Evolutionary conservation across 192 early-diverging fungal species (phyloP), one percentile per base, ranked within the genome.

Genomic region (Chytriomyces confervae): DNA sequence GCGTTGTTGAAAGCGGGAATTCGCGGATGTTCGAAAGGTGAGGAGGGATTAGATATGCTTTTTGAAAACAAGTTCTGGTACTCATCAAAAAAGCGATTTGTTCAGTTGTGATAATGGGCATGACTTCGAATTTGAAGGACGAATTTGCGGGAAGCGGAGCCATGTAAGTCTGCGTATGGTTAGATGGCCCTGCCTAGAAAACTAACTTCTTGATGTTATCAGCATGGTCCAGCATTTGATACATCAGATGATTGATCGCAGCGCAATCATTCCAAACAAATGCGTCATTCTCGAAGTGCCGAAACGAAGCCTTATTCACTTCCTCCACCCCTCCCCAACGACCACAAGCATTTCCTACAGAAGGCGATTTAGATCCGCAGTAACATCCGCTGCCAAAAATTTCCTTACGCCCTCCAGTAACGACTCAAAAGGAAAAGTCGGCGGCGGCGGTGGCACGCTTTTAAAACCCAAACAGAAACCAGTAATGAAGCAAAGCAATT

Each of bases 171-270:
- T 36, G 36, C 36, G 36, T 36, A 36, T 36, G 36, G 36, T 36
- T 0, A 36, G 0, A 36, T 36, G 36, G 3, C 36, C 36, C 36
- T 36, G 2, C 36, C 36, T 36, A 36, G 4, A 36, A 36, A 36
- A 36, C 36, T 36, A 36, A 36, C 36, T 36, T 36, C 36, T 36
- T 36, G 36, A 36, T 36, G 4, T 36, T 4, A 36, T 36, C 36
- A 36, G 36, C 51, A 92, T 92, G 91, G 80, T 88, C 16, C 86
- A 86, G 27, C 88, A 92, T 79, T 75, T 92, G 36, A 84, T 90
- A 27, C 77, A 90, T 66, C 76, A 85, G 46, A 82, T 91, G 27
- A 76, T 87, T 5, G 75, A 81, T 36, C 65, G 84, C 13, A 62
- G 70, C 27, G 75, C 66, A 74, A 71, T 53, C 50, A 13, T 44